Conservation (phyloP, 1,284 basidiomycete species). For the Caloboletus firmus region DNA sequence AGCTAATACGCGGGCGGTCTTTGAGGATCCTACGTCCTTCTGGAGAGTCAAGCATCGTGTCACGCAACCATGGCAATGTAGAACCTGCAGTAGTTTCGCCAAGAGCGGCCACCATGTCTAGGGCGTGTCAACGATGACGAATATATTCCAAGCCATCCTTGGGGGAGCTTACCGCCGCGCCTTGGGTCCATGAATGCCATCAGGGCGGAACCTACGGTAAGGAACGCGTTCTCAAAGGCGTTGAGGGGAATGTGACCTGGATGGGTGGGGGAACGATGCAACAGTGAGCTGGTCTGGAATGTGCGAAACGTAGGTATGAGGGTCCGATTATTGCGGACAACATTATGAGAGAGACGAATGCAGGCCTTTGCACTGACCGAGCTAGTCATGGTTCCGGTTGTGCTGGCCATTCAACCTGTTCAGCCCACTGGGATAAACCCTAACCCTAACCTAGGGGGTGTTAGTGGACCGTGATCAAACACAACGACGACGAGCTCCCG, state of each 20-base stretch:
- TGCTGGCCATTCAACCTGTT: no score
- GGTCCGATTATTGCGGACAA: neutral
- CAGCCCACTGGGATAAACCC: no score
- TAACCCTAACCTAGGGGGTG: constrained; percentile 18
- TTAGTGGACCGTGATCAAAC: neutral
- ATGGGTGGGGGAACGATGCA: constrained; percentile 46
- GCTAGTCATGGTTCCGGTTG: neutral
- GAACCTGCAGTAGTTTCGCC: constrained; percentile 88
- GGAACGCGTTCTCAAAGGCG: constrained; percentile 78
- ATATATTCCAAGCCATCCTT: neutral
- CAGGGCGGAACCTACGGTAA: constrained; percentile 84
- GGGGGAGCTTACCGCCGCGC: constrained; percentile 69
- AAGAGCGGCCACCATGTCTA: constrained; percentile 92
- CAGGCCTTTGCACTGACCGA: neutral
- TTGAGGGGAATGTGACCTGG: constrained; percentile 83
- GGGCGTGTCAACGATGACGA: constrained; percentile 1
- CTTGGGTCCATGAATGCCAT: constrained; percentile 83
- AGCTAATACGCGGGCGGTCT: constrained; percentile 81
- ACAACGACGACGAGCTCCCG: neutral
- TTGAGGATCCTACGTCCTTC: constrained; percentile 85
- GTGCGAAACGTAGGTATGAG: constrained; percentile 1
- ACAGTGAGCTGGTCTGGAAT: constrained; percentile 11
- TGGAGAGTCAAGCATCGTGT: constrained; percentile 74
- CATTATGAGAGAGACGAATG: neutral
- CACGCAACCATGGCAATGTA: constrained; percentile 77